Evolutionary conservation across 495 filamentous ascomycete species (phyloP).

Genomic region (Penicillium crystallinum): DNA sequence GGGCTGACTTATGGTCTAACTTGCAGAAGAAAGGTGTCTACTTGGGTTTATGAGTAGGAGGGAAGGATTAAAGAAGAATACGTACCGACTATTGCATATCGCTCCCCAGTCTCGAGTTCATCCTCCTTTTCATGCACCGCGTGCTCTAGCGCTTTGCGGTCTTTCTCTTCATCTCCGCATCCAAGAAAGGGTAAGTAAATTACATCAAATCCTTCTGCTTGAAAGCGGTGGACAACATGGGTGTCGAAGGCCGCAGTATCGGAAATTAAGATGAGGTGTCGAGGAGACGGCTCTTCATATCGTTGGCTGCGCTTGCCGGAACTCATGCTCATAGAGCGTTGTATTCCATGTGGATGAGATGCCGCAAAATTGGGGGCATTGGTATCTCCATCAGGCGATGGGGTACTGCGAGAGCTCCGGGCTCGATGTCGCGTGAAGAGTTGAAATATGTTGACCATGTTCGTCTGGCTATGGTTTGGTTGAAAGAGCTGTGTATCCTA

Average conservation of each 20-base stretch:
- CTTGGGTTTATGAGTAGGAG: not conserved
- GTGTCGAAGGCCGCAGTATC: conserved; percentile 55
- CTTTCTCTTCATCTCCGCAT: conserved; percentile 36
- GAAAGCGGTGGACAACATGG: conserved; percentile 49
- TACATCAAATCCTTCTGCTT: conserved; percentile 60
- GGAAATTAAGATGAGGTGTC: conserved; percentile 54
- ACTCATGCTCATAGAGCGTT: conserved; percentile 11
- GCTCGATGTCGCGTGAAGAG: conserved; percentile 15
- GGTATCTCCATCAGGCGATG: not conserved
- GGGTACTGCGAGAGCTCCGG: conserved; percentile 7
- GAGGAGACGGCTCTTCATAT: conserved; percentile 13
- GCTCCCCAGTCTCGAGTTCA: conserved; percentile 39
- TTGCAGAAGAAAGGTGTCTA: not conserved
- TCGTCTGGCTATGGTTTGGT: not conserved
- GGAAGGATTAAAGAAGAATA: not conserved
- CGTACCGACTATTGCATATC: conserved; percentile 45
- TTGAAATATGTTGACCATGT: conserved; percentile 25
- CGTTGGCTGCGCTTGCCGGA: conserved; percentile 11
- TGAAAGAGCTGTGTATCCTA: not conserved
- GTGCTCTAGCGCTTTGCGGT: conserved; percentile 38
- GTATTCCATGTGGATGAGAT: conserved; percentile 8
- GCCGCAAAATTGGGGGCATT: conserved; percentile 1
- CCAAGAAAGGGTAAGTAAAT: conserved; percentile 52
- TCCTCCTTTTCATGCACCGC: conserved; percentile 41
- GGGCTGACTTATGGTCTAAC: not conserved